These are phyloP conservation scores for Triangularia setosa DNA, from an alignment of 2,329 filamentous ascomycete genomes.

Conservation along the genomic window DNA sequence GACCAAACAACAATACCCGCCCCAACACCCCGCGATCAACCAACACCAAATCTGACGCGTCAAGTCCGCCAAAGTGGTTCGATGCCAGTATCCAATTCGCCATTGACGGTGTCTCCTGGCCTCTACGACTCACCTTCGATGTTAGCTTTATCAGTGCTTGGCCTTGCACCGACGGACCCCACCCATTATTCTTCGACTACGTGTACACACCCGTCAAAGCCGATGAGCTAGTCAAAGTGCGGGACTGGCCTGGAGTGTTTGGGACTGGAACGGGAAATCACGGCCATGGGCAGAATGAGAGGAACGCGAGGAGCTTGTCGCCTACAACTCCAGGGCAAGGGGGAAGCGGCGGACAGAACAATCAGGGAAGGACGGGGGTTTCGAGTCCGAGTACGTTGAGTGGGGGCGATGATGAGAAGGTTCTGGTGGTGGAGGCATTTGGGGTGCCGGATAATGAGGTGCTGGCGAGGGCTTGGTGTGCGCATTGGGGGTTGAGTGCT, in stretches of 20 bases:
- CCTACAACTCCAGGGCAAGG: slow-evolving; percentile 2
- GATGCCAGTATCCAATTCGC: slow-evolving; percentile 62
- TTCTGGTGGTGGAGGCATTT: slow-evolving; percentile 69
- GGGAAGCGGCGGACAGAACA: background rate
- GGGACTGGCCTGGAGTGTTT: slow-evolving; percentile 53
- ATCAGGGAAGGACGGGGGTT: slow-evolving; percentile 10
- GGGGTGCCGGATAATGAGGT: slow-evolving; percentile 74
- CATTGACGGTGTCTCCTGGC: slow-evolving; percentile 60
- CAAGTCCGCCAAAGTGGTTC: slow-evolving; percentile 44
- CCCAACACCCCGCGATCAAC: slow-evolving; percentile 31
- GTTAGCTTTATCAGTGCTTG: slow-evolving; percentile 64
- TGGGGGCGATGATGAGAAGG: slow-evolving; percentile 53
- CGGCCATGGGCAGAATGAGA: slow-evolving; percentile 14
- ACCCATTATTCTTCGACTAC: slow-evolving; percentile 72
- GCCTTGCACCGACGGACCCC: slow-evolving; percentile 60
- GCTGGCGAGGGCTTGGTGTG: slow-evolving; percentile 71
- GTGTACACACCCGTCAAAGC: slow-evolving; percentile 54
- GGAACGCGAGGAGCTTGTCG: slow-evolving; percentile 22
- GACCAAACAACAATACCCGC: background rate
- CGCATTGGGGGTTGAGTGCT: slow-evolving; percentile 69
- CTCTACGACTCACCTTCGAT: slow-evolving; percentile 58
- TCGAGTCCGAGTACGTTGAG: slow-evolving; percentile 22
- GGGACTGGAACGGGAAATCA: slow-evolving; percentile 1
- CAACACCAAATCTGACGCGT: slow-evolving; percentile 12
- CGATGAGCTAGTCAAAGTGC: slow-evolving; percentile 62